These are phyloP conservation scores for Aurifilum marmelostoma DNA, from an alignment of 2,329 filamentous ascomycete genomes.

Conservation along the genomic window DNA sequence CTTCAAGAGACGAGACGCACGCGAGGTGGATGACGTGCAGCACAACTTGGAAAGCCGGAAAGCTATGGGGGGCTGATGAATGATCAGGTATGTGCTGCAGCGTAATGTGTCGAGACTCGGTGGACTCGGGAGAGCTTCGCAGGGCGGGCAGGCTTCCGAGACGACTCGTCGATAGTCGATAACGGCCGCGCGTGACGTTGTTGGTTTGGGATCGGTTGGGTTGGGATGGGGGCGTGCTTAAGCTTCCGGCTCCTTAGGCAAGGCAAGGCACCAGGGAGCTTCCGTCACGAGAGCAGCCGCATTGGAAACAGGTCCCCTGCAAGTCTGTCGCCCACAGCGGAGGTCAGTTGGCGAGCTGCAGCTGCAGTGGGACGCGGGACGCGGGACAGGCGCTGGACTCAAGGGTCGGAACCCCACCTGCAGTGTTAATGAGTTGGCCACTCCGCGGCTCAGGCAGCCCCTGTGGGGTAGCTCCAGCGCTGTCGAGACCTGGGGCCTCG, in stretches of 20 bases:
- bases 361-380: slow-evolving; percentile 9
- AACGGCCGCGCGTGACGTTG: slow-evolving; percentile 21
- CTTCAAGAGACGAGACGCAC: background rate
- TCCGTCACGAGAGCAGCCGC: slow-evolving; percentile 24
- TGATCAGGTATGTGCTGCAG: background rate
- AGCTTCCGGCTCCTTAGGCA: slow-evolving; percentile 2
- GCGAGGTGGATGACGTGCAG: background rate
- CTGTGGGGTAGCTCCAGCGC: slow-evolving; percentile 27
- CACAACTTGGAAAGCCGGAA: background rate
- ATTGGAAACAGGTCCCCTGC: slow-evolving; percentile 10
- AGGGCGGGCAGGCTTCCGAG: background rate
- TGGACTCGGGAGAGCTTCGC: slow-evolving; percentile 14
- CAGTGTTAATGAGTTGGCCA: background rate
- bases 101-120: background rate
- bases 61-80: background rate
- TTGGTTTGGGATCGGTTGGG: slow-evolving; percentile 8
- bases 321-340: slow-evolving; percentile 1
- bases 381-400: slow-evolving; percentile 1
- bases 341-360: slow-evolving; percentile 7
- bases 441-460: background rate
- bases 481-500: background rate
- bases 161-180: background rate
- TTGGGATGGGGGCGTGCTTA: background rate
- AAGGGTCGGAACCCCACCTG: background rate
- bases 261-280: slow-evolving; percentile 27